Evolutionary conservation across 768 basidiomycete species (phyloP).

Genomic region (Trametes gibbosa): DNA sequence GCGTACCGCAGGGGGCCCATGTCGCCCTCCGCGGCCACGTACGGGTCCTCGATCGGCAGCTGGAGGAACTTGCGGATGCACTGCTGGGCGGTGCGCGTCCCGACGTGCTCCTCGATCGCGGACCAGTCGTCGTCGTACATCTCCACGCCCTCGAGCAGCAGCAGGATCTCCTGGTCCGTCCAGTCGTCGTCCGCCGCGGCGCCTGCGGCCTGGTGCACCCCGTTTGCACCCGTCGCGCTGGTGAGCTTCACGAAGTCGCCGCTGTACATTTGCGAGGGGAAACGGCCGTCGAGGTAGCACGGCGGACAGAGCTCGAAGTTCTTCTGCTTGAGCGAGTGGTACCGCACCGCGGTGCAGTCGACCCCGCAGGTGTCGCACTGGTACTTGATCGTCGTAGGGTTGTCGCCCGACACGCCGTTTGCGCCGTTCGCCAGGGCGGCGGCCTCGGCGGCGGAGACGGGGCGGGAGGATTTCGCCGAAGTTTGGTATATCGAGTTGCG

Average conservation of each 20-base stretch:
- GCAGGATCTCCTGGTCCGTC: constrained; percentile 86
- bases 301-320: constrained; percentile 87
- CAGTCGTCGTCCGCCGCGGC: constrained; percentile 65
- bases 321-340: constrained; percentile 91
- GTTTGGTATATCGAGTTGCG: constrained; percentile 87
- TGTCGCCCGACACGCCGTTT: constrained; percentile 39
- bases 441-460: constrained; percentile 69
- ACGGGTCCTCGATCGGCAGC: constrained; percentile 95
- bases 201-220: constrained; percentile 36
- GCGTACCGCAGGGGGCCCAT: constrained; percentile 75
- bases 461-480: constrained; percentile 76
- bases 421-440: constrained; percentile 56
- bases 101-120: constrained; percentile 89
- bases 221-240: constrained; percentile 29
- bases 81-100: constrained; percentile 87
- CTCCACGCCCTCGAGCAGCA: constrained; percentile 93
- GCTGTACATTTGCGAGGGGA: constrained; percentile 93
- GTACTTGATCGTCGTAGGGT: constrained; percentile 47
- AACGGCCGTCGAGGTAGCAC: constrained; percentile 95
- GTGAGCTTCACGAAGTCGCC: constrained; percentile 95
- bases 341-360: constrained; percentile 85
- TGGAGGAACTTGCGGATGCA: constrained; percentile 95
- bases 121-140: constrained; percentile 99
- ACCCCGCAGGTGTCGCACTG: constrained; percentile 94
- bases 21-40: constrained; percentile 72